Evolutionary conservation across 352 stramenopile genomes (phyloP).

Genomic region (Thraustochytrium sp.): DNA sequence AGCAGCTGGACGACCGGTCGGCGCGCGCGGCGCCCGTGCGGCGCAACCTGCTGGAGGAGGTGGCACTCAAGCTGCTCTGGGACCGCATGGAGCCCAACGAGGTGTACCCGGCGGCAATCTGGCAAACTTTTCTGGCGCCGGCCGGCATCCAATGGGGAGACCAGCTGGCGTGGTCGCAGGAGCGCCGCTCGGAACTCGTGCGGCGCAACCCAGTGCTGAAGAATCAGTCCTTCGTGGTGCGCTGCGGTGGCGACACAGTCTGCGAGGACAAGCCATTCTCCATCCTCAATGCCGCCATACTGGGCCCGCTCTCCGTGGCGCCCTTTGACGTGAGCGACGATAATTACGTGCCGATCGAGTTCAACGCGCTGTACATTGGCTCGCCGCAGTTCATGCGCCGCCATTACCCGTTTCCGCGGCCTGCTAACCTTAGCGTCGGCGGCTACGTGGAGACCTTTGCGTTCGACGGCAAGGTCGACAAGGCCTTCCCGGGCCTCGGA

Average conservation of each 20-base stretch:
- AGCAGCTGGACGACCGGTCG: neutral
- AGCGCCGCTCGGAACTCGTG: neutral
- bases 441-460: slow-evolving; percentile 43
- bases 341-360: slow-evolving; percentile 39
- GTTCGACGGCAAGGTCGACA: slow-evolving; percentile 3
- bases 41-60: neutral
- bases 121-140: neutral
- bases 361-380: slow-evolving; percentile 38
- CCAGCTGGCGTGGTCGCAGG: slow-evolving; percentile 1
- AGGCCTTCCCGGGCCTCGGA: neutral
- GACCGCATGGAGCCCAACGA: neutral
- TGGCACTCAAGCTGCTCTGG: slow-evolving; percentile 12
- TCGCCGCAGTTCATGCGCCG: neutral
- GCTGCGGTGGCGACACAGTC: neutral
- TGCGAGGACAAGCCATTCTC: slow-evolving; percentile 30
- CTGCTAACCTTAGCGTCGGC: slow-evolving; percentile 24
- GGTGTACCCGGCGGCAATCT: neutral
- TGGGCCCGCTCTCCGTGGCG: neutral
- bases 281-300: slow-evolving; percentile 35
- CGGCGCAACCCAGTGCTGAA: neutral
- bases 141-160: neutral
- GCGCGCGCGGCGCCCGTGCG: slow-evolving; percentile 27
- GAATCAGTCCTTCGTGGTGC: neutral
- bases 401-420: neutral
- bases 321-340: slow-evolving; percentile 1